phyloP scores from a whole-genome alignment of 169 alveolate genomes.

The Ichthyophthirius multifiliis region DNA sequence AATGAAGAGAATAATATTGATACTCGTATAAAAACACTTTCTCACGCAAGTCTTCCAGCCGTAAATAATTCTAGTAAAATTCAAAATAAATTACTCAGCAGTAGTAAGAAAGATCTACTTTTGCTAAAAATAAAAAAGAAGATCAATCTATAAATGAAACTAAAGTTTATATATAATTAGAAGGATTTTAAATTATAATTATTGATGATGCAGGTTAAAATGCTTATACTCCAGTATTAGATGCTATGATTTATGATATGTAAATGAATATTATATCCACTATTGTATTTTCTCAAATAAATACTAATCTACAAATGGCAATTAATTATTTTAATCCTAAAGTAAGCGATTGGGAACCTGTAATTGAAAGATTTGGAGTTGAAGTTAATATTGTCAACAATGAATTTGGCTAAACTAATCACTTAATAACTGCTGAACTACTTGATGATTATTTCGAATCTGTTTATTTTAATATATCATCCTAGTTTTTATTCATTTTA shows the following conservation, averaged over 20 bases:
- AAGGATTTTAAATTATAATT: background rate
- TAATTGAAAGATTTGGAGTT: constrained; percentile 31
- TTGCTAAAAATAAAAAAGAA: too few relatives aligned
- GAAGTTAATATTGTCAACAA: constrained; percentile 7
- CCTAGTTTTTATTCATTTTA: background rate
- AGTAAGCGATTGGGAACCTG: constrained; percentile 33
- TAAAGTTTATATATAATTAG: background rate
- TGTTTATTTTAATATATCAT: background rate
- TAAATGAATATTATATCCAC: background rate
- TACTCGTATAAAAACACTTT: too few relatives aligned
- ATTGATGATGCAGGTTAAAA: constrained; percentile 10
- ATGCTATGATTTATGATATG: background rate
- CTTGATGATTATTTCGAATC: background rate
- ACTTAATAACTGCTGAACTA: background rate
- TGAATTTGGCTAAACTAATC: background rate
- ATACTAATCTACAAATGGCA: background rate
- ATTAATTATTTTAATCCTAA: constrained; percentile 20
- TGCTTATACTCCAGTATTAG: constrained; percentile 8
- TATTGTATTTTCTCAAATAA: background rate
- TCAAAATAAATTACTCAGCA: too few relatives aligned
- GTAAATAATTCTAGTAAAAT: too few relatives aligned
- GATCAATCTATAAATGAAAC: too few relatives aligned
- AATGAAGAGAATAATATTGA: too few relatives aligned
- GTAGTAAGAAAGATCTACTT: too few relatives aligned
- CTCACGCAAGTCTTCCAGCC: too few relatives aligned